phyloP scores from a whole-genome alignment of 305 asterid species.

The Fraxinus ornus region DNA sequence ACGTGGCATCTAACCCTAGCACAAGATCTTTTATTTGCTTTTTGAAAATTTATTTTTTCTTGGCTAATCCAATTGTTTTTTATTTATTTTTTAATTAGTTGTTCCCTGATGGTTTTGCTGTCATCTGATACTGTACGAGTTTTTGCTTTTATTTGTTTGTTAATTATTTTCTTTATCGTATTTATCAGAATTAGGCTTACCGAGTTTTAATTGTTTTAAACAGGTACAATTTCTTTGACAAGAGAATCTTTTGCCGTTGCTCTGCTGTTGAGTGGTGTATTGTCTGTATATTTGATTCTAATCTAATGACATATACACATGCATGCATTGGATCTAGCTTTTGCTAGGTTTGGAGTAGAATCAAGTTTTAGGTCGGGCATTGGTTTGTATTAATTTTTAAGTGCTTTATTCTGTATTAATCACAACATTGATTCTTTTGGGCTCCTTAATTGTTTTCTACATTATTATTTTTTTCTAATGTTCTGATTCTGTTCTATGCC shows the following conservation, averaged over 20 bases:
- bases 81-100: constrained; percentile 11
- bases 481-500: neutral
- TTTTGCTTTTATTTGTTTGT: neutral
- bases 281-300: constrained; percentile 12
- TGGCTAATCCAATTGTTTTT: neutral
- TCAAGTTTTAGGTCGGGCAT: neutral
- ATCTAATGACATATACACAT: constrained; percentile 17
- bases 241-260: neutral
- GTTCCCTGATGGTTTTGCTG: constrained; percentile 11
- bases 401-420: neutral
- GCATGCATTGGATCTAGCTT: constrained; percentile 34
- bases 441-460: neutral
- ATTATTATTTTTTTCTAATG: constrained; percentile 28
- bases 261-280: neutral
- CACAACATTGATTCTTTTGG: neutral
- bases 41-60: neutral
- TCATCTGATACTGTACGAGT: constrained; percentile 16
- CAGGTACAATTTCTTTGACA: neutral
- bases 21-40: neutral
- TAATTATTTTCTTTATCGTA: neutral
- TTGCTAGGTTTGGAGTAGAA: constrained; percentile 17
- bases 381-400: neutral
- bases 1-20: constrained; percentile 48
- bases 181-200: neutral
- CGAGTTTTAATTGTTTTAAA: constrained; percentile 3